A percentile compares a stretch with the other conserved stretches of the same genome.
These are phyloP conservation scores for Leccinum disarticulatum DNA, from an alignment of 768 basidiomycete genomes.

Conservation along the genomic window DNA sequence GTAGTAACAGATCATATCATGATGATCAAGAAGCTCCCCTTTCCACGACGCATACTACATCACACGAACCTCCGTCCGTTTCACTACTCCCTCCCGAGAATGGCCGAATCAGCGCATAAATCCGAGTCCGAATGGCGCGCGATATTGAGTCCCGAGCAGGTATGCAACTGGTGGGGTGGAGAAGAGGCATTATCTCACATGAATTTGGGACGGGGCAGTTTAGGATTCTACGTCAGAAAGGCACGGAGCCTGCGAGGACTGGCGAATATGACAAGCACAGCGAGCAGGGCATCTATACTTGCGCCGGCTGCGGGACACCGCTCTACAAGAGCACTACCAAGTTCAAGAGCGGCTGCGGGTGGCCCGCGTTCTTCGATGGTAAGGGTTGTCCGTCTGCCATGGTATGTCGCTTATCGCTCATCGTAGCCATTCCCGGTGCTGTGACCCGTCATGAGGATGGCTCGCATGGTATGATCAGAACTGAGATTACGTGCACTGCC, in stretches of 20 bases:
- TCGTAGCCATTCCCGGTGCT: constrained; percentile 82
- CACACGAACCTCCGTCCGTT: constrained; percentile 2
- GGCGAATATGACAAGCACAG: constrained; percentile 77
- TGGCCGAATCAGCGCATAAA: constrained; percentile 38
- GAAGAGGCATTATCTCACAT: neutral
- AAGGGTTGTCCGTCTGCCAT: constrained; percentile 11
- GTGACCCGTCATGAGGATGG: constrained; percentile 76
- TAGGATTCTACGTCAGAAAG: constrained; percentile 80
- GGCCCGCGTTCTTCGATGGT: constrained; percentile 99
- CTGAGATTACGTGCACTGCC: constrained; percentile 85
- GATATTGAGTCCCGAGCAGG: constrained; percentile 78
- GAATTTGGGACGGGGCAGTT: constrained; percentile 51
- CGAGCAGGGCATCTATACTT: constrained; percentile 68
- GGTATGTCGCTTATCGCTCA: constrained; percentile 1
- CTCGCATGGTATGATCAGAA: constrained; percentile 65
- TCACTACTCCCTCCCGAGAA: constrained; percentile 8
- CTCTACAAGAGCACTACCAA: constrained; percentile 89
- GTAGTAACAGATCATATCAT: neutral
- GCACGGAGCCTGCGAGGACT: constrained; percentile 76
- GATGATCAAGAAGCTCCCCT: neutral
- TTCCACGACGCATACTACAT: constrained; percentile 1
- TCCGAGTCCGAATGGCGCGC: constrained; percentile 84
- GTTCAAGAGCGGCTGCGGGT: constrained; percentile 91
- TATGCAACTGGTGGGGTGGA: constrained; percentile 23
- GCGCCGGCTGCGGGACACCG: constrained; percentile 78